Base-by-base conservation (phyloP, 805 yeast species). In the Myxozyma neotropica region DNA sequence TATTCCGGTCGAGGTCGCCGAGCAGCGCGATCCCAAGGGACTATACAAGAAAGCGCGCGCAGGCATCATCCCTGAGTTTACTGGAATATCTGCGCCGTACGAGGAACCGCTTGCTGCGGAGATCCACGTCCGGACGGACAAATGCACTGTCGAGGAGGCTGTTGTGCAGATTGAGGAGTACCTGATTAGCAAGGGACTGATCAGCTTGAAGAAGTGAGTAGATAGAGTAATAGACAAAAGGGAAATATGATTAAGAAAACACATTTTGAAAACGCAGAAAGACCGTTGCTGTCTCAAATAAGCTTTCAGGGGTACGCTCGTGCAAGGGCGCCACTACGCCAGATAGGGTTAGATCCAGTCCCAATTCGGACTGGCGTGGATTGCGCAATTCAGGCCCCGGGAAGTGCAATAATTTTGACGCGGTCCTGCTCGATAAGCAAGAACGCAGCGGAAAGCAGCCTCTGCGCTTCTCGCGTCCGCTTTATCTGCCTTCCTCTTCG, bases 11-110 rank as follows among this genome's bases (percentile, higher is more conserved):
- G 91, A 87, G 70, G 90, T 93, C 63, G 98, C 97, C 52, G 98
- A 93, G 79, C 82, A 89, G 75, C 89, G 98, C 78, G 98, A 93
- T 75, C 98, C 98, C 65, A 93, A 93, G 79, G 98, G 98, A 12
- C 79, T 93, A 67, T 93, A 93, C 80, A 91, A 91, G 77, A 93
- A 93, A 81, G 98, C 98, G 17, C 85, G 97, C 74, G 94, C 91
- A 71, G 98, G 98, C 36, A 78, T 87, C 62, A 92, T 92, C 74
- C 89, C 89, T 76, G 96, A 92, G 72, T 92, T 92, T 78, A 92
- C 98, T 15, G 98, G 98, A 58, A 87, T 92, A 58, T 85, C 91
- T 65, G 97, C 97, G 10, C 98, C 98, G 39, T 92, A 92, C 74
- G 98, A 92, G 78, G 94, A 88, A 2, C 98, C 98, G 52, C 87